Evolutionary conservation across 1,139 yeast genomes (phyloP).

Genomic region (Nadsonia commutata): DNA sequence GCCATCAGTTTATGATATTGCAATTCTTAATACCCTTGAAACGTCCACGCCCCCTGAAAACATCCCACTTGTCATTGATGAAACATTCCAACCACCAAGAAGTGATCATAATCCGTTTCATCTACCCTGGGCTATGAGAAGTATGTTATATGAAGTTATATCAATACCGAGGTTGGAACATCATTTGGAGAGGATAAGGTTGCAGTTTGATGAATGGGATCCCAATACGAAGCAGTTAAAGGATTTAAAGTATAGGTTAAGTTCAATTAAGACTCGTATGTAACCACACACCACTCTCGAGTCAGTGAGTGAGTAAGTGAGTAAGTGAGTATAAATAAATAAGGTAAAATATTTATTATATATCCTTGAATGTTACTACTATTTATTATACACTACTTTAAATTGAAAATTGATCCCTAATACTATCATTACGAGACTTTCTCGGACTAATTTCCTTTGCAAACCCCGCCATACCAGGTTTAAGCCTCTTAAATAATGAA

Average conservation of each 20-base stretch:
- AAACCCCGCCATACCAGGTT: constrained; percentile 4
- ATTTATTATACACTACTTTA: not conserved
- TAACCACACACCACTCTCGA: constrained; percentile 4
- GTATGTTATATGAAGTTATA: constrained; percentile 44
- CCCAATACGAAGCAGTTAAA: constrained; percentile 72
- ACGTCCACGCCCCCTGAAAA: constrained; percentile 37
- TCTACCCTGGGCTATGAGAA: constrained; percentile 86
- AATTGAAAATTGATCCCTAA: constrained; percentile 10
- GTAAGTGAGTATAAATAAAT: not conserved
- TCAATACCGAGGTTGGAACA: constrained; percentile 30
- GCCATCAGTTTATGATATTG: constrained; percentile 69
- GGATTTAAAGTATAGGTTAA: constrained; percentile 70
- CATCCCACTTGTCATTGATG: constrained; percentile 15
- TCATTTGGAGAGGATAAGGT: constrained; percentile 29
- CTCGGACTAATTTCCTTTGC: constrained; percentile 13
- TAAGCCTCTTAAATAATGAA: constrained; percentile 13
- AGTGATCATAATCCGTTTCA: constrained; percentile 57
- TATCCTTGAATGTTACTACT: too few species aligned
- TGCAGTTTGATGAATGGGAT: constrained; percentile 66
- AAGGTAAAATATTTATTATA: too few species aligned
- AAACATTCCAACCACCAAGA: constrained; percentile 18
- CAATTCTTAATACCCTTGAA: constrained; percentile 58
- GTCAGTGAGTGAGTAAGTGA: not conserved
- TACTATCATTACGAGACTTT: constrained; percentile 10
- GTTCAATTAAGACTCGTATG: constrained; percentile 33